Base-by-base conservation (phyloP, 2,329 filamentous ascomycete species). In the Ascochyta fabae region DNA sequence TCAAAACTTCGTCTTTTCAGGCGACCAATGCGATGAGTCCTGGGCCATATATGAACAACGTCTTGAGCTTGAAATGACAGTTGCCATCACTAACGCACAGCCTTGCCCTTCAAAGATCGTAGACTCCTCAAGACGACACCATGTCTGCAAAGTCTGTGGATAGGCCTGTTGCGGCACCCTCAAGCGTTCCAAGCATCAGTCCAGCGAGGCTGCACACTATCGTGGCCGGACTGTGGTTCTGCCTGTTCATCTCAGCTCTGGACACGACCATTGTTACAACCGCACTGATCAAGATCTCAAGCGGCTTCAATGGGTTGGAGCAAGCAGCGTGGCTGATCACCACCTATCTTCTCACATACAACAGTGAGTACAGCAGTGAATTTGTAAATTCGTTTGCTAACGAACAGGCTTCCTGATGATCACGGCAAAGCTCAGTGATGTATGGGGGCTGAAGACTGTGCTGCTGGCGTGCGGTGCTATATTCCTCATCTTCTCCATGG, bases 191-290 rank as follows among this genome's bases (percentile, higher is more conserved):
- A 4, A 64, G 26, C 23, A 65, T 73, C 33, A 68, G 66, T 48
- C 50, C 42, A 24, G 51, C 47, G 3, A 65, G 65, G 44, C 56
- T 73, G 35, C 62, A 72, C 12, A 49, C 68, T 10, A 67, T 73
- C 38, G 69, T 74, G 26, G 58, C 53, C 16, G 70, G 69, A 24
- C 50, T 75, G 19, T 73, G 68, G 68, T 58, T 75, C 13, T 73
- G 64, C 36, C 53, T 75, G 1, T 75, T 74, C 53, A 58, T 73
- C 13, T 70, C 69, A 7, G 70, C 71, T 2, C 42, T 73, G 31
- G 72, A 75, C 16, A 69, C 60, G 0, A 72, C 70, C 9, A 74
- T 74, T 34, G 59, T 74, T 16, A 71, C 70, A 1, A 74, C 71
- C 3, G 62, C 65, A 15, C 58, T 74, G 7, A 62, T 72, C 50